These are phyloP conservation scores for Phytophthora citricola DNA, from an alignment of 352 stramenopile genomes.

Conservation along the genomic window DNA sequence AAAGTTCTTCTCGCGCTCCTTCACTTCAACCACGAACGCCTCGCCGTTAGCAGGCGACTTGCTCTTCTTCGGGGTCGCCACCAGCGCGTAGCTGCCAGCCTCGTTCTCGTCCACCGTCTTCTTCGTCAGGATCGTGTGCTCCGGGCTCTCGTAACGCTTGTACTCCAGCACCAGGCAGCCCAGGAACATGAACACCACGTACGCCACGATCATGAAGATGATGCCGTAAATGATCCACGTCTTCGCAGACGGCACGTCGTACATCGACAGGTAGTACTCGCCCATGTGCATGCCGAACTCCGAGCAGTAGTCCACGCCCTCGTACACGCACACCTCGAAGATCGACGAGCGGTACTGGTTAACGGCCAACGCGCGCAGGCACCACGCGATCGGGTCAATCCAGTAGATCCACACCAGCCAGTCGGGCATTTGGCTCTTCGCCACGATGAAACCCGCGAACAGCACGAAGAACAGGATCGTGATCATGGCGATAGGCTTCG, in stretches of 20 bases:
- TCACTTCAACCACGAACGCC: conserved; percentile 24
- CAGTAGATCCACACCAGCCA: conserved; percentile 63
- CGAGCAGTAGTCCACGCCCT: conserved; percentile 50
- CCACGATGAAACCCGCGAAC: conserved; percentile 61
- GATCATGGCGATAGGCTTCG: conserved; percentile 47
- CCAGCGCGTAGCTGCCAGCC: conserved; percentile 20
- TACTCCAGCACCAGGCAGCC: conserved; percentile 37
- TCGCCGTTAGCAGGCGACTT: conserved; percentile 16
- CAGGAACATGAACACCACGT: conserved; percentile 51
- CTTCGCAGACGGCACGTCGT: conserved; percentile 32
- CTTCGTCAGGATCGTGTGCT: conserved; percentile 30
- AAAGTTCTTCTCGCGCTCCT: conserved; percentile 46
- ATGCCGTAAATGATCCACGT: conserved; percentile 46
- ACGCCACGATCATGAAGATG: conserved; percentile 46
- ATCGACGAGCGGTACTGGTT: conserved; percentile 38
- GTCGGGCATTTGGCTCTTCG: conserved; percentile 50
- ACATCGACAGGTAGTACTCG: conserved; percentile 49
- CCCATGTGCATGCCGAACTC: conserved; percentile 40
- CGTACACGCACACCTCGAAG: conserved; percentile 46
- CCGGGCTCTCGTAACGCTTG: conserved; percentile 30
- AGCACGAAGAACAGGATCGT: conserved; percentile 49
- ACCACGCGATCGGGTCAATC: conserved; percentile 61
- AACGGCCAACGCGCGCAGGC: conserved; percentile 37
- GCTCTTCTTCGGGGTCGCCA: conserved; percentile 28
- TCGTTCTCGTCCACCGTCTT: conserved; percentile 26